These are phyloP conservation scores for Hymenoscyphus infarciens DNA, from an alignment of 2,329 filamentous ascomycete genomes.

Conservation along the genomic window DNA sequence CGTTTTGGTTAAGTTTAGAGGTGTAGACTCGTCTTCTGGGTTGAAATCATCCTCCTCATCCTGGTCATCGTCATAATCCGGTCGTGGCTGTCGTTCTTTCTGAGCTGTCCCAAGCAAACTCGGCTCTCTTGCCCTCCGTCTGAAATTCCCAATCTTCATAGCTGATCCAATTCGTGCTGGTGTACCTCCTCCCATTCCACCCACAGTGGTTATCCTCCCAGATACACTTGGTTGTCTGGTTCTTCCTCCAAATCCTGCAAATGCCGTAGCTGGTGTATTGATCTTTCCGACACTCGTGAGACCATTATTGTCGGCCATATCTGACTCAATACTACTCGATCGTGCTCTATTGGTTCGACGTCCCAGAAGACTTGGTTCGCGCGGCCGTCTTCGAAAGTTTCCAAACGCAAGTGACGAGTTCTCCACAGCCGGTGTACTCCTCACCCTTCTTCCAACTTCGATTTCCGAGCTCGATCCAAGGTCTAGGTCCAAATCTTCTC, in stretches of 20 bases:
- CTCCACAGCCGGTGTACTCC: constrained; percentile 24
- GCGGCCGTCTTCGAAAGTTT: constrained; percentile 53
- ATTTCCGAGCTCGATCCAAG: constrained; percentile 30
- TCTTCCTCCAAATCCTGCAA: constrained; percentile 36
- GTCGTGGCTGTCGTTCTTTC: constrained; percentile 37
- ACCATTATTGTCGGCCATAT: constrained; percentile 29
- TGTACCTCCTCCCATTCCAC: constrained; percentile 29
- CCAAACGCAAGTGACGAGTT: constrained; percentile 45
- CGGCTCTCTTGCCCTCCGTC: constrained; percentile 54
- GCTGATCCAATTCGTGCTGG: constrained; percentile 36
- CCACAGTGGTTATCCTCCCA: constrained; percentile 23
- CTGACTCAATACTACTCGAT: constrained; percentile 35
- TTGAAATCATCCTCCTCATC: constrained; percentile 50
- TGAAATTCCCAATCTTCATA: constrained; percentile 55
- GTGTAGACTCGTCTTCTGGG: constrained; percentile 66
- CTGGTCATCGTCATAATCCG: constrained; percentile 39
- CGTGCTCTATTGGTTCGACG: constrained; percentile 23
- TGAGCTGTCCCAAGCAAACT: constrained; percentile 51
- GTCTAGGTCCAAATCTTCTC: constrained; percentile 18
- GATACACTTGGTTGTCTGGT: constrained; percentile 37
- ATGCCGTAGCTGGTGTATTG: constrained; percentile 27
- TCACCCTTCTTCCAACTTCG: constrained; percentile 31
- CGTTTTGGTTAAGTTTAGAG: constrained; percentile 50
- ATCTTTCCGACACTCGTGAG: constrained; percentile 30
- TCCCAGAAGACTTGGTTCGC: constrained; percentile 42